Base-by-base conservation (phyloP, 1,284 basidiomycete species). In the Ceratobasidium sp. region DNA sequence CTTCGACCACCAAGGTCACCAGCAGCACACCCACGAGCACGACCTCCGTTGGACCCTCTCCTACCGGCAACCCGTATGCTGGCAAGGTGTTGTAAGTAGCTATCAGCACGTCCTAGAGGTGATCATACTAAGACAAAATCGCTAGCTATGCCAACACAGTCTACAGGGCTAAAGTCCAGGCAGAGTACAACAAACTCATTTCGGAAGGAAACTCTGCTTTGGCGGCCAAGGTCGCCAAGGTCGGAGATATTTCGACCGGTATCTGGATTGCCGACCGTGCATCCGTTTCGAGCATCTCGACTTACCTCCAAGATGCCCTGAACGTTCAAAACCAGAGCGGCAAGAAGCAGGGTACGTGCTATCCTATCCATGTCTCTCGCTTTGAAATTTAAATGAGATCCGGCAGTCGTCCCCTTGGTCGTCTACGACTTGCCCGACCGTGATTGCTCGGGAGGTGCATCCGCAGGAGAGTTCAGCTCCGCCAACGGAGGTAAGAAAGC, bases 231-330 rank as follows among this genome's bases (percentile, higher is more conserved):
- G 59, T 61, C n/a, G 43, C 41, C 14, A 64, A 52, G 61, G 12
- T 64, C 10, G 45, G 41, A 14, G 52, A 16, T 30, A 23, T 64
- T 4, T 46, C 61, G 10, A 46, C 45, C 3, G 30, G 16, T 16
- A 64, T 64, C 21, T 64, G 61, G 61, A 52, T 64, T 30, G 61
- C 61, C 28, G 61, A 64, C 21, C 61, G 61, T 39, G 61, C 46
- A 9, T 32, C 46, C 34, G 61, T 64, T 30, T 46, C 61, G n/a
- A 36, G 18, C 28, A 64, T 64, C 32, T 18, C 30, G 3, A 64
- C 61, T 3, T 50, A 64, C 21, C 48, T 64, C 5, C 61, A 64
- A 10, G 61, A 64, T 23, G 61, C 61, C 8, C n/a, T 9, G 26
- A 64, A 52, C n/a, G 28, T 64, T 34, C 61, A 64, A 32, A 50